Conservation (phyloP, 345 rosid genomes). For the Eucalyptus sp. region DNA sequence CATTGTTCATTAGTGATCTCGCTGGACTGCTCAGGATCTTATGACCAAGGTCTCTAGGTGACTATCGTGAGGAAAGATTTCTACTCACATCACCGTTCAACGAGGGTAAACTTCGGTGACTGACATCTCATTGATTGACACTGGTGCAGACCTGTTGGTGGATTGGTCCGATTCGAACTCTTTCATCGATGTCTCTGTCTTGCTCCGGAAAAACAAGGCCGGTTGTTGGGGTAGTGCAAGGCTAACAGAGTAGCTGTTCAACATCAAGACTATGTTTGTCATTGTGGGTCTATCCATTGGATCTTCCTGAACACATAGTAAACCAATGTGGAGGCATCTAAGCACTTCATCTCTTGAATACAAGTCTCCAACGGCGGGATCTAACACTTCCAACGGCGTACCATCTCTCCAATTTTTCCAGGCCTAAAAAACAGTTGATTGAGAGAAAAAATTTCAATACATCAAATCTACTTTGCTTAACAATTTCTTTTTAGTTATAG, state of each 20-base stretch:
- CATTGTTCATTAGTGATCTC: rapidly evolving
- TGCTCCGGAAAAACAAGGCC: background rate
- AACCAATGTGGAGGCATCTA: constrained; percentile 13
- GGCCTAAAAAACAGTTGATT: background rate
- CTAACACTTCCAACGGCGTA: background rate
- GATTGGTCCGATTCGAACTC: background rate
- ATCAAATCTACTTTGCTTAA: rapidly evolving
- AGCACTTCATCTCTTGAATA: constrained; percentile 5
- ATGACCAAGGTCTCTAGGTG: rapidly evolving
- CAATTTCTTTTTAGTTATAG: too few species aligned
- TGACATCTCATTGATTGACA: background rate
- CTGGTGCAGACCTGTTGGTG: background rate
- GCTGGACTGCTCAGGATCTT: rapidly evolving
- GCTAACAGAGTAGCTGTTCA: background rate
- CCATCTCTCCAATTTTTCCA: constrained; percentile 14
- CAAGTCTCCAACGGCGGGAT: background rate
- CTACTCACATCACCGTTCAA: rapidly evolving
- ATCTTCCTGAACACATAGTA: constrained; percentile 16
- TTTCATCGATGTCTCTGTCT: background rate
- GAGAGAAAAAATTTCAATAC: too few species aligned
- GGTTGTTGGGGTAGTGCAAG: background rate
- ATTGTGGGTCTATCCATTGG: too few species aligned
- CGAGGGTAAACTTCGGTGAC: background rate
- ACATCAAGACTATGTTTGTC: too few species aligned
- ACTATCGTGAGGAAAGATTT: background rate